A percentile compares a stretch with the other conserved stretches of the same genome.
These are phyloP conservation scores for Boletus insuetus DNA, from an alignment of 768 basidiomycete genomes.

Conservation along the genomic window DNA sequence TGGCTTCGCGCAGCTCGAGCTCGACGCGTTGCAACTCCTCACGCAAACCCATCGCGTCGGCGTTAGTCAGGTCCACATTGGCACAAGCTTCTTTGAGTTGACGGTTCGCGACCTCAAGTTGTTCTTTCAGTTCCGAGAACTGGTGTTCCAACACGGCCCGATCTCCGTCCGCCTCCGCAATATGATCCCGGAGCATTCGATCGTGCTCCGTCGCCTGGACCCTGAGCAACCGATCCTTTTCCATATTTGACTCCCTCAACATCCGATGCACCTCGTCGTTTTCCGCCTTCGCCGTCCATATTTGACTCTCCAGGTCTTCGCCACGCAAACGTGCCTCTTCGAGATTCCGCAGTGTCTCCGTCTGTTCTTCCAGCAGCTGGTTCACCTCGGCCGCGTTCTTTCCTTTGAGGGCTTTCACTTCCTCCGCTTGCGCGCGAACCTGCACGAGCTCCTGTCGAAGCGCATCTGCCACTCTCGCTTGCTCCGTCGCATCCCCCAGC, in stretches of 20 bases:
- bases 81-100: conserved; percentile 62
- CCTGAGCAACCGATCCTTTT: conserved; percentile 76
- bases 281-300: conserved; percentile 66
- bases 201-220: conserved; percentile 71
- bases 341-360: conserved; percentile 62
- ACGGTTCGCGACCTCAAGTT: conserved; percentile 56
- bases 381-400: conserved; percentile 62
- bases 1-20: conserved; percentile 65
- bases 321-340: conserved; percentile 74
- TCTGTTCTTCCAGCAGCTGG: conserved; percentile 71
- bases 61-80: conserved; percentile 60
- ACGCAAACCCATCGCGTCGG: conserved; percentile 64
- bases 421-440: conserved; percentile 60
- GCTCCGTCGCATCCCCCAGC: conserved; percentile 66
- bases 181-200: conserved; percentile 75
- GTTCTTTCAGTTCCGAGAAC: conserved; percentile 67
- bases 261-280: conserved; percentile 64
- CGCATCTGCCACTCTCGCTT: conserved; percentile 54
- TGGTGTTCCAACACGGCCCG: conserved; percentile 90
- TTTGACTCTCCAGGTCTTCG: conserved; percentile 73
- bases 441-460: conserved; percentile 63
- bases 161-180: conserved; percentile 91
- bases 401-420: conserved; percentile 64
- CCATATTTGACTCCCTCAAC: conserved; percentile 62
- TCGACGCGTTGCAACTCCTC: conserved; percentile 73